Evolutionary conservation across 345 rosid species (phyloP).

Genomic region (Sonneratia alba): DNA sequence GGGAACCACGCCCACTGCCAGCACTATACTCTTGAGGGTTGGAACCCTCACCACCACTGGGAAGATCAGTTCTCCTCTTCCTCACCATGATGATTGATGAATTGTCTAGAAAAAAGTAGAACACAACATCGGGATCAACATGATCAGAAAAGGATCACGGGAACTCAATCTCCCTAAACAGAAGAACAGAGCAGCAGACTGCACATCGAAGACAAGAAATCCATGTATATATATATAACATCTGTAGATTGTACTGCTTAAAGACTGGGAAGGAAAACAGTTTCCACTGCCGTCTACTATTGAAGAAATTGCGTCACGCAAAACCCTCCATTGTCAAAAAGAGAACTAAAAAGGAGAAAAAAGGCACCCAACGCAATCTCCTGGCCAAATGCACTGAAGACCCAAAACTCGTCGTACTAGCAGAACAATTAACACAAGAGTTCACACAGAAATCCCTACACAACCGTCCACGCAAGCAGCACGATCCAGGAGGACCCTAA

Average conservation of each 20-base stretch:
- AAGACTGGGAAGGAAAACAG: too few species aligned
- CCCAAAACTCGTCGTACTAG: not conserved
- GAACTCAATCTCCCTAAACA: too few species aligned
- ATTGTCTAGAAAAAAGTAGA: slow-evolving; percentile 12
- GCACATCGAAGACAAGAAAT: too few species aligned
- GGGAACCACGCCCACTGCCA: slow-evolving; percentile 44
- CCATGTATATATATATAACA: too few species aligned
- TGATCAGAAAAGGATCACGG: too few species aligned
- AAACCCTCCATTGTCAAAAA: not conserved
- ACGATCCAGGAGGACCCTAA: not conserved
- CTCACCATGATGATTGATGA: slow-evolving; percentile 41
- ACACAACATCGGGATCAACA: too few species aligned
- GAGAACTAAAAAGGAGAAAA: not conserved
- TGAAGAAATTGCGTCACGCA: too few species aligned
- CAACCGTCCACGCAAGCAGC: not conserved
- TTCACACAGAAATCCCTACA: not conserved
- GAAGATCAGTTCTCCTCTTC: slow-evolving; percentile 59
- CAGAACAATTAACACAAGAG: not conserved
- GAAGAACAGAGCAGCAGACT: too few species aligned
- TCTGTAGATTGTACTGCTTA: too few species aligned
- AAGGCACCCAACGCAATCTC: not conserved
- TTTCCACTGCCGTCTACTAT: too few species aligned
- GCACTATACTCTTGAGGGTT: slow-evolving; percentile 39
- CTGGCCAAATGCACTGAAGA: not conserved
- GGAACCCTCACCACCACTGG: slow-evolving; percentile 60